Conservation (phyloP, 2,329 filamentous ascomycete species). For the Aspergillus tamarii region DNA sequence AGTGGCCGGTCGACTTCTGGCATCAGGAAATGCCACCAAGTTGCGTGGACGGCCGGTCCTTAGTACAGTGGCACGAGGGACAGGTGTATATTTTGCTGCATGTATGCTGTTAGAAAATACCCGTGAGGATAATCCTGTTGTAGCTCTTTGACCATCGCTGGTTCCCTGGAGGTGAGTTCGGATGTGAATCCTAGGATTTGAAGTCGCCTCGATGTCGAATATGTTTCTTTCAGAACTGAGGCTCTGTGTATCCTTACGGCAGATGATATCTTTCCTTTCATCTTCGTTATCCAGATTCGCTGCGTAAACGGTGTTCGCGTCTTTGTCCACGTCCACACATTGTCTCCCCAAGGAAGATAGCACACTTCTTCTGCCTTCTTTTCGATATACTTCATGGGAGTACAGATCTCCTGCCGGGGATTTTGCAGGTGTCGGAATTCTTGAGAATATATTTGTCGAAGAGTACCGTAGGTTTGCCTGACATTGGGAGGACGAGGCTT, state of each 20-base stretch:
- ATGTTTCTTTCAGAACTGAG: not conserved
- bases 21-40: not conserved
- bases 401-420: conserved; percentile 12
- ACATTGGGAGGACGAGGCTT: conserved; percentile 4
- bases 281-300: not conserved
- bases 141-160: not conserved
- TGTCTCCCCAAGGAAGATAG: conserved; percentile 16
- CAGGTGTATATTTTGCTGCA: not conserved
- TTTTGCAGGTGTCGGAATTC: conserved; percentile 19
- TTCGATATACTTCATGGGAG: conserved; percentile 19
- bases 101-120: not conserved
- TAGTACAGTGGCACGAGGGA: not conserved
- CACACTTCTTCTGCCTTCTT: conserved; percentile 19
- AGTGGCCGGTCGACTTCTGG: conserved; percentile 1
- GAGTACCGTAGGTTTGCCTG: conserved; percentile 1
- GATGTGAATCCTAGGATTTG: not conserved
- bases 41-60: not conserved
- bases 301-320: not conserved
- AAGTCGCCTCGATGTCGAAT: not conserved
- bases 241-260: not conserved
- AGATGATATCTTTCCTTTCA: not conserved
- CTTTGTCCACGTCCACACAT: not conserved
- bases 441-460: conserved; percentile 10
- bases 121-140: not conserved
- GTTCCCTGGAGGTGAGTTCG: not conserved